These are phyloP conservation scores for Alternaria arbusti DNA, from an alignment of 2,329 filamentous ascomycete genomes.

Conservation along the genomic window DNA sequence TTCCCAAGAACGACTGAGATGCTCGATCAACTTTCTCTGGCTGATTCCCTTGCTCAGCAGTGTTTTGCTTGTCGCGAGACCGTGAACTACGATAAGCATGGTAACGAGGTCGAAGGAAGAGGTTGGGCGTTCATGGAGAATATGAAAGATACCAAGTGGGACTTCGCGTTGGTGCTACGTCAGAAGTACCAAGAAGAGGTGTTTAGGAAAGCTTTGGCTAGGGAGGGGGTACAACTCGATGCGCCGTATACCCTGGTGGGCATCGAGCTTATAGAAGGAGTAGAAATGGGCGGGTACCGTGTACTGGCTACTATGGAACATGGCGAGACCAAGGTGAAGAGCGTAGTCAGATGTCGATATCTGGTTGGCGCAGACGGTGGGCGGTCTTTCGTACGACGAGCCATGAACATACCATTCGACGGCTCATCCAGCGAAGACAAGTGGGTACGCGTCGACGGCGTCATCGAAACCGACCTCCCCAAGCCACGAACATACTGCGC, in stretches of 20 bases:
- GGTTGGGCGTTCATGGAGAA: constrained; percentile 62
- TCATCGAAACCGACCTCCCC: constrained; percentile 58
- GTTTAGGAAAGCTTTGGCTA: constrained; percentile 52
- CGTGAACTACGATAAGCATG: constrained; percentile 56
- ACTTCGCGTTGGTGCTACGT: constrained; percentile 61
- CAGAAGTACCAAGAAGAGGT: constrained; percentile 64
- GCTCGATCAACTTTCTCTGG: constrained; percentile 59
- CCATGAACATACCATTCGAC: constrained; percentile 57
- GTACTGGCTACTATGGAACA: constrained; percentile 41
- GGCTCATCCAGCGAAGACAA: constrained; percentile 58
- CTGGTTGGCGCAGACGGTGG: constrained; percentile 62
- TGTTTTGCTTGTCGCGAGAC: constrained; percentile 61
- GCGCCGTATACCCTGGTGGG: constrained; percentile 47
- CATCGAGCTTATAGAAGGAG: constrained; percentile 49
- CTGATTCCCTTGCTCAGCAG: constrained; percentile 58
- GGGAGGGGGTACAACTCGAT: constrained; percentile 46
- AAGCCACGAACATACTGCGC: constrained; percentile 56
- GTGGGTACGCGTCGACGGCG: constrained; percentile 62
- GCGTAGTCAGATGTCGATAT: constrained; percentile 52
- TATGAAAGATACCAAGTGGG: constrained; percentile 59
- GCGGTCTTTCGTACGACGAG: constrained; percentile 56
- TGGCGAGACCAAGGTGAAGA: constrained; percentile 31
- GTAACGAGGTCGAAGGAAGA: constrained; percentile 54
- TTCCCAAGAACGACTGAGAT: constrained; percentile 60
- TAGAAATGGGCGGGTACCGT: constrained; percentile 29